Evolutionary conservation across 306 rosid genomes (phyloP).

Genomic region (Pterocarpus santalinus): DNA sequence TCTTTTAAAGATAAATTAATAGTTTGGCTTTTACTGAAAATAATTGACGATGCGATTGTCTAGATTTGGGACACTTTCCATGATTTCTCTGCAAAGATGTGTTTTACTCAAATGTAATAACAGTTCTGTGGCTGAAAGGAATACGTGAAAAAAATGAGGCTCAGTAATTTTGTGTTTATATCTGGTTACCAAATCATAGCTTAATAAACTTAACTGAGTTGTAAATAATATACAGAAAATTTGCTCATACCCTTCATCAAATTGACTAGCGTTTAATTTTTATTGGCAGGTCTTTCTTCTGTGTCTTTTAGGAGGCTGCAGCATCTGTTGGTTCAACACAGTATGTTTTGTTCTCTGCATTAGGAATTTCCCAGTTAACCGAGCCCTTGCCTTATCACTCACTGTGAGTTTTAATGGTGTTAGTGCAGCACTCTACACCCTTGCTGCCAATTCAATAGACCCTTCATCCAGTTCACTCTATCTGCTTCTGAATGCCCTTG

Average conservation of each 20-base stretch:
- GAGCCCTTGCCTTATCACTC: constrained; percentile 87
- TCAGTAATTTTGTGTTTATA: constrained; percentile 14
- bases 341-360: constrained; percentile 95
- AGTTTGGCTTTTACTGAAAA: background rate
- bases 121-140: constrained; percentile 10
- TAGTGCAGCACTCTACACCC: constrained; percentile 91
- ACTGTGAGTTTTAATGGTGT: constrained; percentile 95
- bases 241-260: constrained; percentile 1
- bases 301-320: constrained; percentile 82
- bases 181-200: background rate
- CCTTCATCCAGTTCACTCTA: constrained; percentile 68
- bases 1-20: too few species aligned
- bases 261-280: constrained; percentile 37
- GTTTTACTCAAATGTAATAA: background rate
- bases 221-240: background rate
- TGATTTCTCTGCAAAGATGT: constrained; percentile 27
- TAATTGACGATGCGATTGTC: background rate
- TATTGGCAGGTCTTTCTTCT: constrained; percentile 78
- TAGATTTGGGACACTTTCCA: constrained; percentile 22
- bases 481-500: constrained; percentile 78
- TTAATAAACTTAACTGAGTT: constrained; percentile 13
- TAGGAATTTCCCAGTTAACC: constrained; percentile 76
- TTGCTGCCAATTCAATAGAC: constrained; percentile 78
- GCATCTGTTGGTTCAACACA: constrained; percentile 99
- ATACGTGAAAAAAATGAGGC: constrained; percentile 18